Conservation (phyloP, 345 rosid species). For the Pistacia integerrima region DNA sequence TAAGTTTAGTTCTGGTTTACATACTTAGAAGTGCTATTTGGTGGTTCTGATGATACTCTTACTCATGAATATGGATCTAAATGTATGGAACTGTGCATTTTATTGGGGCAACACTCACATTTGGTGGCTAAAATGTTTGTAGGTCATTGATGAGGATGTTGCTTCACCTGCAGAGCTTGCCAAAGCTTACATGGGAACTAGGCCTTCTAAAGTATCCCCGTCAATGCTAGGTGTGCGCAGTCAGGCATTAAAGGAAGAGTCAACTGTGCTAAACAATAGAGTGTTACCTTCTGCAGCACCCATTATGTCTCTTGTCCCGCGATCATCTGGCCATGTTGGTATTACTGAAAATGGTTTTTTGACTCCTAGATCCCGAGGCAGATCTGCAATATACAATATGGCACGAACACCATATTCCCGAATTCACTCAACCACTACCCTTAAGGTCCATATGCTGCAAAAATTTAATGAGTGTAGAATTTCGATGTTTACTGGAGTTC, state of each 20-base stretch:
- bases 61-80: background rate
- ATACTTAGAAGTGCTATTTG: background rate
- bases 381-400: constrained; percentile 92
- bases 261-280: constrained; percentile 33
- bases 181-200: constrained; percentile 89
- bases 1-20: constrained; percentile 1
- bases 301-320: constrained; percentile 49
- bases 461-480: background rate
- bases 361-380: constrained; percentile 80
- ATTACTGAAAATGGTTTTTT: constrained; percentile 64
- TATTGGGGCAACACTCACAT: constrained; percentile 14
- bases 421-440: constrained; percentile 42
- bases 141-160: constrained; percentile 73
- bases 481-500: constrained; percentile 4
- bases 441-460: constrained; percentile 51
- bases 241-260: constrained; percentile 53
- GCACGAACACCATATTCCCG: constrained; percentile 86
- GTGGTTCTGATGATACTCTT: background rate
- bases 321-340: constrained; percentile 47
- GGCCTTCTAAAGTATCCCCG: constrained; percentile 73
- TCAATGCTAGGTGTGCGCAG: constrained; percentile 47
- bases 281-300: constrained; percentile 49
- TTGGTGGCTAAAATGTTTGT: constrained; percentile 28
- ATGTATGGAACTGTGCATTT: background rate
- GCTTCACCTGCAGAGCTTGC: constrained; percentile 96